Evolutionary conservation across 2,329 filamentous ascomycete genomes (phyloP).

Genomic region (Epichloe glyceriae): DNA sequence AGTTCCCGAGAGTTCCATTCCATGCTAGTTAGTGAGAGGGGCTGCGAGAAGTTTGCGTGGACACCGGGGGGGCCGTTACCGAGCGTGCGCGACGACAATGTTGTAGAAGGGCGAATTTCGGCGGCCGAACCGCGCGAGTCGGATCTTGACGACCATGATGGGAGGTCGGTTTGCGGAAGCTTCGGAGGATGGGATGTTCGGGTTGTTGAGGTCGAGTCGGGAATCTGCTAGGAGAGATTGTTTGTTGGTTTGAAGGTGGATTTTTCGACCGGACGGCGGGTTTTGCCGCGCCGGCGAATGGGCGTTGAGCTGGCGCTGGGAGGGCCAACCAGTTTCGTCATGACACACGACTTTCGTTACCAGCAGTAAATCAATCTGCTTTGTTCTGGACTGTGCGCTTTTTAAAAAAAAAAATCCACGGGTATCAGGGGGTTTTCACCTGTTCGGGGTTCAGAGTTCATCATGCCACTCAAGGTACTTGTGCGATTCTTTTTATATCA

Average conservation of each 20-base stretch:
- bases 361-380: too few relatives aligned
- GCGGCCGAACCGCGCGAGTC: conserved; percentile 85
- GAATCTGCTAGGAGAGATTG: not conserved
- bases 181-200: not conserved
- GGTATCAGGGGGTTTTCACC: not conserved
- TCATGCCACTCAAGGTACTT: conserved; percentile 1
- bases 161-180: not conserved
- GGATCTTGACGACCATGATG: conserved; percentile 82
- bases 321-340: too few relatives aligned
- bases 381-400: not conserved
- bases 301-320: not conserved
- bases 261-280: conserved; percentile 17
- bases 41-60: too few relatives aligned
- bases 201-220: not conserved
- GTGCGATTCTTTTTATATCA: not conserved
- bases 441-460: not conserved
- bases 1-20: too few relatives aligned
- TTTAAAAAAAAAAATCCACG: not conserved
- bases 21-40: too few relatives aligned
- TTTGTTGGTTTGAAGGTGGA: not conserved
- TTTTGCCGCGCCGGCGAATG: conserved; percentile 24
- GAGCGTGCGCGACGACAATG: conserved; percentile 86
- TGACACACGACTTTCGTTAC: not conserved
- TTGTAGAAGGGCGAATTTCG: conserved; percentile 90
- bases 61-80: conserved; percentile 35